Percentiles rank a stretch among this genome's conserved stretches.
Evolutionary conservation across 1,139 yeast species (phyloP).

Genomic region (Schizosaccharomyces versatilis): DNA sequence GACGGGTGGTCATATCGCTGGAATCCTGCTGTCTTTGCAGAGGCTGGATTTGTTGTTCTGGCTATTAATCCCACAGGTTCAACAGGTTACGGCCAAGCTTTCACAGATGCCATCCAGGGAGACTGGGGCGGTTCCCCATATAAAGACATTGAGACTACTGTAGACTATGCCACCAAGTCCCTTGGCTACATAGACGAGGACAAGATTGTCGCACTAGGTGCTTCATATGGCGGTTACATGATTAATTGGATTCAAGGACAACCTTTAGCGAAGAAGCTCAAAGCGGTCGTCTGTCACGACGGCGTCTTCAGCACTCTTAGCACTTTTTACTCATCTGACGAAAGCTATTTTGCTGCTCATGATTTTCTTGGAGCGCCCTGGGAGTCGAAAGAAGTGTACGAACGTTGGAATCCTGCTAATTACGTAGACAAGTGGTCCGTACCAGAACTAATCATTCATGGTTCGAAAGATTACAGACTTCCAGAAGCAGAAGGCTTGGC

Average conservation of each 20-base stretch:
- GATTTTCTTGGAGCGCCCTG: conserved; percentile 14
- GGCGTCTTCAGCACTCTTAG: conserved; percentile 13
- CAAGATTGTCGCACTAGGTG: conserved; percentile 14
- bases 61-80: conserved; percentile 15
- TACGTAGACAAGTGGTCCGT: conserved; percentile 14
- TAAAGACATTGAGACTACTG: not conserved
- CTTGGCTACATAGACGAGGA: conserved; percentile 13
- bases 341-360: conserved; percentile 13
- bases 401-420: conserved; percentile 13
- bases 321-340: conserved; percentile 12
- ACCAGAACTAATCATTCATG: conserved; percentile 13
- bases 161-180: conserved; percentile 4
- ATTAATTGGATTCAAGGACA: conserved; percentile 15
- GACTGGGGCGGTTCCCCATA: conserved; percentile 12
- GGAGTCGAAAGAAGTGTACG: conserved; percentile 11
- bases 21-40: conserved; percentile 15
- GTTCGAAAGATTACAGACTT: conserved; percentile 12
- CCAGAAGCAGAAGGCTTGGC: conserved; percentile 14
- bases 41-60: conserved; percentile 13
- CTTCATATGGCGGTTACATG: conserved; percentile 15
- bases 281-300: conserved; percentile 14
- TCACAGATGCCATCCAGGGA: conserved; percentile 12
- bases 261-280: conserved; percentile 13
- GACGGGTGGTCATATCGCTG: conserved; percentile 14
- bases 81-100: conserved; percentile 14